Conservation (phyloP, 75 land plant species). For the Selaginella moellendorffii region DNA sequence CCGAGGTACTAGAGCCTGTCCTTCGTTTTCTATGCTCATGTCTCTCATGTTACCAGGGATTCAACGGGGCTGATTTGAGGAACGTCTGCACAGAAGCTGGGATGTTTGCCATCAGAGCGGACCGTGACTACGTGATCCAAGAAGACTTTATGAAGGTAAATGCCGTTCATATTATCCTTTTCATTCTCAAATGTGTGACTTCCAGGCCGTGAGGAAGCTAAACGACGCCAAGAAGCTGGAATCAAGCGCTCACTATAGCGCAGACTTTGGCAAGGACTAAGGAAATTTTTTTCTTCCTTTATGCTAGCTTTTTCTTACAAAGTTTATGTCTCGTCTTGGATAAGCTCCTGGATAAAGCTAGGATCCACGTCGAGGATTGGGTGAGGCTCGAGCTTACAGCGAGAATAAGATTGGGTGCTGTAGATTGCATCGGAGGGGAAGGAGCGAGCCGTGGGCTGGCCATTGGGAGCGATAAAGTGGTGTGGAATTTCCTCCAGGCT, state of each 20-base stretch:
- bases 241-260: constrained; percentile 75
- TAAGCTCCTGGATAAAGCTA: too few relatives aligned
- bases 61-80: constrained; percentile 23
- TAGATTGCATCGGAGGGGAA: too few relatives aligned
- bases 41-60: constrained; percentile 5
- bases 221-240: constrained; percentile 90
- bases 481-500: too few relatives aligned
- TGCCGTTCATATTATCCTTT: not conserved
- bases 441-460: too few relatives aligned
- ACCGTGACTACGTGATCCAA: constrained; percentile 20
- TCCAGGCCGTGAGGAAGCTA: constrained; percentile 78
- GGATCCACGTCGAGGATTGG: too few relatives aligned
- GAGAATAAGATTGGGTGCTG: too few relatives aligned
- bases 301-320: too few relatives aligned
- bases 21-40: not conserved
- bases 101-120: constrained; percentile 32
- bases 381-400: too few relatives aligned
- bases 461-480: too few relatives aligned
- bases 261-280: constrained; percentile 90
- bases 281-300: too few relatives aligned
- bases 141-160: constrained; percentile 29
- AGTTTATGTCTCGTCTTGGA: too few relatives aligned
- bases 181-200: not conserved
- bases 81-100: constrained; percentile 38
- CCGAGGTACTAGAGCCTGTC: not conserved